Conservation (phyloP, 78 protist species). For the Emiliania huxleyi region DNA sequence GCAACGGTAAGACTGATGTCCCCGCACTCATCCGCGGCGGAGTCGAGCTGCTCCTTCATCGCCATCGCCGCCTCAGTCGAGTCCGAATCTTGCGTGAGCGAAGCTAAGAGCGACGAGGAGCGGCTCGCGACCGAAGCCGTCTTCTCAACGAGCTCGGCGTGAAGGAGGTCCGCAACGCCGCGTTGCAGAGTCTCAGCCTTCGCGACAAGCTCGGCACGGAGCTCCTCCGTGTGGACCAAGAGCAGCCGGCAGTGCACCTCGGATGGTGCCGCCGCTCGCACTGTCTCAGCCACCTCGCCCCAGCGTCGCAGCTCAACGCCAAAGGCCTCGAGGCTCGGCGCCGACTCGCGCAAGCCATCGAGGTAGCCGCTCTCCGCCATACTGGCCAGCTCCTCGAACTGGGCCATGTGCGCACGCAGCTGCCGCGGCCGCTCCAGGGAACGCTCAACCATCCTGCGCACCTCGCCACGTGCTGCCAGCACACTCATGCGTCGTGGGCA, state of each 20-base stretch:
- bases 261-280: neutral
- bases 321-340: neutral
- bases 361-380: neutral
- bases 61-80: neutral
- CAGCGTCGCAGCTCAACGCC: neutral
- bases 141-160: neutral
- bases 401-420: neutral
- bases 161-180: neutral
- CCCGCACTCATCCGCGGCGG: neutral
- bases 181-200: neutral
- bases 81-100: too few species aligned
- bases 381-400: neutral
- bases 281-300: neutral
- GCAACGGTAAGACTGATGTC: neutral
- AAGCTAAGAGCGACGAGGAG: neutral
- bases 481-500: neutral
- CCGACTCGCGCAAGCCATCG: neutral
- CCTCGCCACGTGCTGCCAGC: too few species aligned
- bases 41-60: neutral
- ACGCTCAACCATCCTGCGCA: neutral
- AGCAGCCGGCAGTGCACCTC: slow-evolving; percentile 1
- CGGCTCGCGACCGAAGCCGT: neutral
- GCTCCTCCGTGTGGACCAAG: neutral
- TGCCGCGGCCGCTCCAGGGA: neutral
- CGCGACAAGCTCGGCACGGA: neutral